Evolutionary conservation across 2,329 filamentous ascomycete species (phyloP).

Genomic region (Aspergillus clavatus): DNA sequence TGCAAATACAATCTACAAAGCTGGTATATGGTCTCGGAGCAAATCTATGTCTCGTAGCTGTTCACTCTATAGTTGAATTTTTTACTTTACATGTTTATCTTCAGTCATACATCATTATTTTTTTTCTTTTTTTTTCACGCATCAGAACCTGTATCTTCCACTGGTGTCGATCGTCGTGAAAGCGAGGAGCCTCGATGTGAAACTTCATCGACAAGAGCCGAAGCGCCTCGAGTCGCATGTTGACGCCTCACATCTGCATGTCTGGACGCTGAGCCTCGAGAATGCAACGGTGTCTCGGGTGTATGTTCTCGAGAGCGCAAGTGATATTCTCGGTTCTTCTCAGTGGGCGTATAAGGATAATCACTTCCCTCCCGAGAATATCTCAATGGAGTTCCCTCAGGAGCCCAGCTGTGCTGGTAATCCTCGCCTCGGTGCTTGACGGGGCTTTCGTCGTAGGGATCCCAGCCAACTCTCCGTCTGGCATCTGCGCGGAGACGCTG

Average conservation of each 20-base stretch:
- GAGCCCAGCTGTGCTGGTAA: constrained; percentile 50
- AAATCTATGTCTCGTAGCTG: not conserved
- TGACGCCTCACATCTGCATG: constrained; percentile 16
- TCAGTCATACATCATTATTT: constrained; percentile 1
- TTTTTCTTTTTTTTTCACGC: no score
- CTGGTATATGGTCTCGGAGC: not conserved
- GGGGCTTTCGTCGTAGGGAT: constrained; percentile 67
- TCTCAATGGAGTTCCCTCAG: constrained; percentile 21
- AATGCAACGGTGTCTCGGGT: constrained; percentile 24
- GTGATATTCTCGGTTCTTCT: constrained; percentile 22
- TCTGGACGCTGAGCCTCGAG: constrained; percentile 20
- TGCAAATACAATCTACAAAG: not conserved
- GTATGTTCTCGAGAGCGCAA: constrained; percentile 31
- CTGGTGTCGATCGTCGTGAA: constrained; percentile 26
- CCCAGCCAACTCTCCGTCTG: constrained; percentile 60
- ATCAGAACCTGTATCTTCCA: constrained; percentile 23
- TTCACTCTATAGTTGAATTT: constrained; percentile 9
- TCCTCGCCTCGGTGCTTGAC: constrained; percentile 62
- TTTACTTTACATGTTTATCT: constrained; percentile 1
- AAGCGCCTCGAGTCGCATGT: constrained; percentile 20
- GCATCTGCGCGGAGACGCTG: constrained; percentile 58
- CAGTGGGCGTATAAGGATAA: constrained; percentile 26
- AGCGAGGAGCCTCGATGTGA: constrained; percentile 31
- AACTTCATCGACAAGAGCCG: constrained; percentile 16
- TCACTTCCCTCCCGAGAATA: constrained; percentile 21